phyloP scores from a whole-genome alignment of 768 basidiomycete species.

The Hygrocybe punicea region DNA sequence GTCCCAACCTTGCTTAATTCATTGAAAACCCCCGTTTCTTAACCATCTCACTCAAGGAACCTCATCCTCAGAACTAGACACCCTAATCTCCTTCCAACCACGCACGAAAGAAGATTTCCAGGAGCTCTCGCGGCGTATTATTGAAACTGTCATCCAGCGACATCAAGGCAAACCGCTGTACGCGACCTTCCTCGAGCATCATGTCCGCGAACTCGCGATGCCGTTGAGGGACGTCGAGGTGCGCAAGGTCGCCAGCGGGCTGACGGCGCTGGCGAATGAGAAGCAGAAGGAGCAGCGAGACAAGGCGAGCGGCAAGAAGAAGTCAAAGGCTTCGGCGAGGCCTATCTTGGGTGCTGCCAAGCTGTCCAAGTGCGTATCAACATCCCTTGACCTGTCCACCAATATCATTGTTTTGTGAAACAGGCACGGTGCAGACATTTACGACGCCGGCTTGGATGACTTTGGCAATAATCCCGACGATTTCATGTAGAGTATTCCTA shows the following conservation, averaged over 20 bases:
- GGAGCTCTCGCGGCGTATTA: conserved; percentile 66
- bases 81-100: conserved; percentile 72
- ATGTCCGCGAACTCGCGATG: conserved; percentile 68
- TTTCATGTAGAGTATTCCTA: conserved; percentile 72
- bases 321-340: conserved; percentile 65
- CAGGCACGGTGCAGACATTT: conserved; percentile 75
- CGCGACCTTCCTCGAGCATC: conserved; percentile 76
- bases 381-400: background rate
- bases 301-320: conserved; percentile 87
- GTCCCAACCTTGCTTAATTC: background rate
- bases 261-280: conserved; percentile 89
- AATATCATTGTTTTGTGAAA: conserved; percentile 3
- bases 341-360: conserved; percentile 76
- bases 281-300: conserved; percentile 91
- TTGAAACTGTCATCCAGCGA: conserved; percentile 70
- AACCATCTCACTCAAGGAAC: conserved; percentile 44
- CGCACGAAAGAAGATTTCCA: conserved; percentile 88
- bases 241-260: conserved; percentile 77
- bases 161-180: conserved; percentile 85
- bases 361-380: conserved; percentile 45
- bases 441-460: conserved; percentile 91
- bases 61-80: conserved; percentile 64
- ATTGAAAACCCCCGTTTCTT: background rate
- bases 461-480: conserved; percentile 72
- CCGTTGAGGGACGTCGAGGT: conserved; percentile 89